Evolutionary conservation across 768 basidiomycete species (phyloP).

Genomic region (Holtermanniella nyarrowii): DNA sequence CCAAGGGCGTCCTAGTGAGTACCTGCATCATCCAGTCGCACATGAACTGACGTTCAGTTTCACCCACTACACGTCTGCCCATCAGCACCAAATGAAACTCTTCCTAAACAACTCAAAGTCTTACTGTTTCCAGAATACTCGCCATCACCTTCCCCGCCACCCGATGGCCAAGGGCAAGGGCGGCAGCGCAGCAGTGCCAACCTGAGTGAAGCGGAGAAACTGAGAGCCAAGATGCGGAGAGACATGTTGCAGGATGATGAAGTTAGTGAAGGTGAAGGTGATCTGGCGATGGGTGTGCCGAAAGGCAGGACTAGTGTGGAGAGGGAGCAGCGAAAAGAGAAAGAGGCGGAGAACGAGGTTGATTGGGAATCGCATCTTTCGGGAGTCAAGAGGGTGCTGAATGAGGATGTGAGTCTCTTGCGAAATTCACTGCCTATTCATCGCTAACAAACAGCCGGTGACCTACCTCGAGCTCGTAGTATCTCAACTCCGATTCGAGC

Average conservation of each 20-base stretch:
- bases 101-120: constrained; percentile 25
- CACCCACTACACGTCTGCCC: constrained; percentile 38
- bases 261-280: constrained; percentile 6
- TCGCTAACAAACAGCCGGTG: constrained; percentile 15
- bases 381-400: constrained; percentile 29
- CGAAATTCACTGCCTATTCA: no score
- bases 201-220: constrained; percentile 28
- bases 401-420: constrained; percentile 38
- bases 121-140: constrained; percentile 26
- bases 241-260: constrained; percentile 28
- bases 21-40: neutral
- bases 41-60: constrained; percentile 21
- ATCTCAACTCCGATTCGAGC: constrained; percentile 29
- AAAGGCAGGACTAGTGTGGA: neutral
- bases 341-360: constrained; percentile 19
- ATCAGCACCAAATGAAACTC: constrained; percentile 21
- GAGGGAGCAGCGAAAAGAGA: constrained; percentile 1
- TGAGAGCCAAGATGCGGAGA: constrained; percentile 31
- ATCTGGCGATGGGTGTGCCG: neutral
- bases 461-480: constrained; percentile 31
- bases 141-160: constrained; percentile 4
- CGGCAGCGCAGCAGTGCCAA: constrained; percentile 5
- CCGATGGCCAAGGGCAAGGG: neutral
- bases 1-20: constrained; percentile 31
- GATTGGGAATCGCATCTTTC: neutral